Evolutionary conservation across 2,329 filamentous ascomycete species (phyloP), one percentile per base, ranked within the genome.

Genomic region (Lasiodiplodia theobromae): DNA sequence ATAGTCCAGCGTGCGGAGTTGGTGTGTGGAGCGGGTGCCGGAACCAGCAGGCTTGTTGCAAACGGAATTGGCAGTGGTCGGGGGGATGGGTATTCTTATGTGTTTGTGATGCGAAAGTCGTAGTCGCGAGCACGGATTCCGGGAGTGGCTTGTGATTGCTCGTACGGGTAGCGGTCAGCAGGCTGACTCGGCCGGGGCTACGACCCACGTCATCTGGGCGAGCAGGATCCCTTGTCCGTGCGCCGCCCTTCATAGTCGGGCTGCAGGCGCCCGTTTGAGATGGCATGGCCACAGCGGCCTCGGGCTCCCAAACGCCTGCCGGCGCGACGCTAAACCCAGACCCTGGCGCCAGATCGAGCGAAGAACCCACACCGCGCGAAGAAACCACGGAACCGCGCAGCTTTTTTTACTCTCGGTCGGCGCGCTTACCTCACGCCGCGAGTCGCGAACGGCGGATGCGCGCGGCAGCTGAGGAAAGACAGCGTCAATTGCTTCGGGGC

Each of bases 141-240:
- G 60, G 60, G 51, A 64, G 60, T 64, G 60, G 60, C 60, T 64
- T 64, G 60, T 64, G 60, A 64, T 64, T 62, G 60, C 60, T 64
- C 60, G 60, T 64, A 51, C 60, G 60, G 60, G 40, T 25, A 31
- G 40, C 23, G 53, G 53, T 57, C 53, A 57, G 54, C 54, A 57
- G 51, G 54, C 54, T 56, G 53, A 57, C 54, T 57, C 54, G 54
- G 54, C 54, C 34, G 53, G 52, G 25, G 52, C 52, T 16, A 51
- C 58, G 31, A 31, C 47, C 60, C 60, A 64, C 60, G 60, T 64
- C 60, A 64, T 64, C 60, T 47, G 40, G 44, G 18, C 44, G 6
- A 21, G 44, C 44, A 47, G 44, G 44, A 47, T 47, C n/a, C n/a
- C n/a, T 47, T 21, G 44, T 18, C 14, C 16, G 40, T 16, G 14